Base-by-base conservation (phyloP, 176 grass and related monocot species). In the Zoysia pacifica region DNA sequence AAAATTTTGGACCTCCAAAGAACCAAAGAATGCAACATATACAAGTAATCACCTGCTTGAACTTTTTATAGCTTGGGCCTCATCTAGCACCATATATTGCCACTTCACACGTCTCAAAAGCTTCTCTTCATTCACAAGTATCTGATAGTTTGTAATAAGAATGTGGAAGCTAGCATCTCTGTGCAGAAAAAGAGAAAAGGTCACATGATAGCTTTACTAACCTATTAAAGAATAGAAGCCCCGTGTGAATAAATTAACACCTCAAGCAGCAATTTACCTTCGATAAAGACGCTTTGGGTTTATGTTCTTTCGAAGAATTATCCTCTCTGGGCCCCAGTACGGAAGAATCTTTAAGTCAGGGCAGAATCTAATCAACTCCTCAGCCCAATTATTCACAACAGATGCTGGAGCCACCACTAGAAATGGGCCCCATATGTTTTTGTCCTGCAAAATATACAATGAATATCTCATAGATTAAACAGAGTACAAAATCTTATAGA, bases 361-460 rank as follows among this genome's bases (percentile, higher is more conserved):
- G 82, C 97, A 96, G 82, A 99, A 99, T 72, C 97, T 83, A 81
- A 69, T 56, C 44, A 99, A 76, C 91, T 99, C 97, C 89, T 99
- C 97, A 73, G 93, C 97, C 97, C 97, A 99, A 85, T 99, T 99
- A 83, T 99, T 99, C 76, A 99, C 81, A 75, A 99, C 97, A 74
- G 97, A 99, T 84, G 97, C 91, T 72, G 97, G 97, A 85, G 97
- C 97, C 83, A 99, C 93, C 20, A 99, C 93, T 81, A 99, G 79
- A 91, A 99, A 99, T 68, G 97, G 97, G 53, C 97, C 97, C 97
- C 97, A 99, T 90, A 99, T 99, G 86, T 99, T 96, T 70, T 99
- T 99, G 79, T 99, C 97, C 97, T 99, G 90, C 70, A 78, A 58
- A 60, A 81, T 47, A 81, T 76, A 48, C 45, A 50, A 36, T 78